Evolutionary conservation across 2,329 filamentous ascomycete genomes (phyloP), one percentile per base, ranked within the genome.

Genomic region (Scopulariopsis brevicaulis): DNA sequence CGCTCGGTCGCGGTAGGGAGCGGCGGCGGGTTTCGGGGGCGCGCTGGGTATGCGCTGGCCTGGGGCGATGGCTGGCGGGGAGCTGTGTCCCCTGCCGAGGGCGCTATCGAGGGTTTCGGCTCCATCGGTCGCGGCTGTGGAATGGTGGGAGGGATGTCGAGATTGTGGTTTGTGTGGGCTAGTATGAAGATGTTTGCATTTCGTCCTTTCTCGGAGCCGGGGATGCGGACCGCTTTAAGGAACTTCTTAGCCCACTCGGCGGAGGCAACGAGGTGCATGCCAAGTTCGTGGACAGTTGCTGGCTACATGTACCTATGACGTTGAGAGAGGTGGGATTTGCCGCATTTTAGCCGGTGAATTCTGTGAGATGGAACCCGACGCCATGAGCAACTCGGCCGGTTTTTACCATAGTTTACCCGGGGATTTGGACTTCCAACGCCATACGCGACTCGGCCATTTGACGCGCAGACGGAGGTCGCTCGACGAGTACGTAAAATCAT

Each of bases 1-100:
- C 78, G 72, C 68, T 95, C 89, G 65, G 86, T 76, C 10, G 80
- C 77, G 2, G 88, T 90, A 4, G 88, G 89, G 2, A 90, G 76
- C 70, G 81, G 83, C 2, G 88, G 86, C 50, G 74, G 71, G 64
- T 70, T 75, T 61, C 77, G 76, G 10, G 25, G 14, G 56, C 18
- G 32, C 46, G 20, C 46, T n/a, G 40, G 46, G 46, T 50, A 50
- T 4, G 46, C 46, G 8, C 20, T n/a, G 6, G n/a, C n/a, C 11
- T 11, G n/a, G 20, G 46, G 46, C 2, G n/a, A n/a, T 7, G 46
- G 20, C 46, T 11, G n/a, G 46, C 20, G 20, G 20, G 46, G 46
- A n/a, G 28, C 28, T 8, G 28, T 32, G 28, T 32, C 28, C 28
- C n/a, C 22, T 24, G 46, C 7, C 11, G 46, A 50, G n/a, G 46